A percentile compares a stretch with the other conserved stretches of the same genome.
Conservation (phyloP, 140 eudicot species). For the Erigeron philadelphicus region DNA sequence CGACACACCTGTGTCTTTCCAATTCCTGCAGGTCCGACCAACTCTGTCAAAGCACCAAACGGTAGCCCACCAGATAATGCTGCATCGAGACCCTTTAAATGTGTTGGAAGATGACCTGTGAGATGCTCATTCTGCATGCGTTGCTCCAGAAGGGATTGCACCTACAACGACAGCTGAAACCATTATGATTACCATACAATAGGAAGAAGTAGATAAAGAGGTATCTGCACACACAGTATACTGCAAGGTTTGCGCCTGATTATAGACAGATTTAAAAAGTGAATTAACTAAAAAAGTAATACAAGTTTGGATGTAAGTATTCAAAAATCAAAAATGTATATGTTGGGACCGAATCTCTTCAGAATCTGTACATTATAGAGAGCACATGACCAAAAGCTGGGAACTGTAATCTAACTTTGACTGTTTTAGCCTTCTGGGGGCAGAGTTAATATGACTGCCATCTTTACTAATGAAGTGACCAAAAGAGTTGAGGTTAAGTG, state of each 20-base stretch:
- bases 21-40: conserved; percentile 89
- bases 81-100: background rate
- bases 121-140: conserved; percentile 41
- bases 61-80: conserved; percentile 34
- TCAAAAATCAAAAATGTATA: no score
- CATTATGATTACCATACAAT: background rate
- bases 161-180: conserved; percentile 45
- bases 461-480: no score
- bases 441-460: background rate
- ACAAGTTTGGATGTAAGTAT: no score
- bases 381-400: no score
- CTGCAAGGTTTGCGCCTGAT: background rate
- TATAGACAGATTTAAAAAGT: background rate
- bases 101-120: conserved; percentile 37
- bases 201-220: background rate
- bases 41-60: conserved; percentile 80
- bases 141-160: conserved; percentile 54
- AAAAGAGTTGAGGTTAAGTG: background rate
- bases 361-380: no score
- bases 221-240: no score
- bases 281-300: background rate
- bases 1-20: conserved; percentile 82
- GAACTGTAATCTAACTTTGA: background rate
- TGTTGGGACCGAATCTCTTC: no score
- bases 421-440: background rate